These are phyloP conservation scores for Lenzites betulinus DNA, from an alignment of 768 basidiomycete genomes.

Conservation along the genomic window DNA sequence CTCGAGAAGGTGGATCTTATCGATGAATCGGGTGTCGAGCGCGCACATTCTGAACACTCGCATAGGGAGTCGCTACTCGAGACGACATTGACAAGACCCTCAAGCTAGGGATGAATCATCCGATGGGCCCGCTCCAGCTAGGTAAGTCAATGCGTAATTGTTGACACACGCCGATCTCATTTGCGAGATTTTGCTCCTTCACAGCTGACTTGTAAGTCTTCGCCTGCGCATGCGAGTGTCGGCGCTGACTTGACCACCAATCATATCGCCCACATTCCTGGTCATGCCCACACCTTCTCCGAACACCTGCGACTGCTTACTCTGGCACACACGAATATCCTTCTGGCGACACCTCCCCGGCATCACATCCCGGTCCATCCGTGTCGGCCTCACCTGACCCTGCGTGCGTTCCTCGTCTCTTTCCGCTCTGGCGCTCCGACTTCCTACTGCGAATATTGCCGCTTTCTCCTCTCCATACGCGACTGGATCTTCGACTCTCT, in stretches of 20 bases:
- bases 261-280: conserved; percentile 8
- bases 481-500: not conserved
- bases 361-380: not conserved
- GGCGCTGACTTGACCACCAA: conserved; percentile 5
- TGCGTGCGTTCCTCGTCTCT: conserved; percentile 10
- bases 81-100: conserved; percentile 97
- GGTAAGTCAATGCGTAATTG: conserved; percentile 42
- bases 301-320: not conserved
- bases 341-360: not conserved
- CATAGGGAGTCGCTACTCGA: conserved; percentile 83
- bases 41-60: not conserved
- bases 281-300: not conserved
- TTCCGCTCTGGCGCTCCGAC: not conserved
- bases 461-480: not conserved
- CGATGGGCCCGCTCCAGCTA: conserved; percentile 92
- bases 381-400: not conserved
- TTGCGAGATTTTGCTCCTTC: conserved; percentile 35
- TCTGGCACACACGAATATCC: not conserved
- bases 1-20: conserved; percentile 70
- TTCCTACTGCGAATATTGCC: not conserved
- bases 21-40: not conserved
- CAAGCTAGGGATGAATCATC: conserved; percentile 91
- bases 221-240: not conserved
- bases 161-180: not conserved
- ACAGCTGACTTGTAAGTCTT: conserved; percentile 11